Conservation (phyloP, 2,329 filamentous ascomycete genomes). For the Alternaria viburni region DNA sequence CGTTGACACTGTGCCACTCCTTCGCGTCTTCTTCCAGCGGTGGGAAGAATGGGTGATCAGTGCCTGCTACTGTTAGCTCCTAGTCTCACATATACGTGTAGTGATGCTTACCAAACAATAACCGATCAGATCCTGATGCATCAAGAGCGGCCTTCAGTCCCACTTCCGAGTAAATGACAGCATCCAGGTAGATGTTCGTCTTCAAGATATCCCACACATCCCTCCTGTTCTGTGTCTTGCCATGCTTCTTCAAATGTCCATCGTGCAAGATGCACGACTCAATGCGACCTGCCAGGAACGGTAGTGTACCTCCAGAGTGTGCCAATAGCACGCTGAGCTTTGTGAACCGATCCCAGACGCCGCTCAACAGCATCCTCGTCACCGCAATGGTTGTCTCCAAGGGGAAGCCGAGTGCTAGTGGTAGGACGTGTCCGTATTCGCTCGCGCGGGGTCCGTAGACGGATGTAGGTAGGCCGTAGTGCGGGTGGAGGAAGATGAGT, state of each 20-base stretch:
- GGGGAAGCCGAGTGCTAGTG: constrained; percentile 84
- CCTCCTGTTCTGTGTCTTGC: constrained; percentile 63
- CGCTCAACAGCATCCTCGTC: constrained; percentile 83
- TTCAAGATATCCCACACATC: constrained; percentile 69
- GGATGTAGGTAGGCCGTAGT: constrained; percentile 82
- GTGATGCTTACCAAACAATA: constrained; percentile 69
- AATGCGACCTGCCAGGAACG: constrained; percentile 85
- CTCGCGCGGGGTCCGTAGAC: constrained; percentile 79
- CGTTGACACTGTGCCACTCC: constrained; percentile 73
- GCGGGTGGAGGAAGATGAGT: constrained; percentile 84
- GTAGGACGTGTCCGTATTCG: constrained; percentile 84
- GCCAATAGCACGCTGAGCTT: constrained; percentile 77
- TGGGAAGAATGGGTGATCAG: constrained; percentile 86
- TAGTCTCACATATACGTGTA: not conserved
- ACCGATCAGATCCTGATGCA: constrained; percentile 69
- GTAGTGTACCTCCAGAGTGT: constrained; percentile 86
- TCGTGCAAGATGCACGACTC: constrained; percentile 89
- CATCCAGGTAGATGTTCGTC: constrained; percentile 85
- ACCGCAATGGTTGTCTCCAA: constrained; percentile 93
- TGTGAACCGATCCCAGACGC: constrained; percentile 79
- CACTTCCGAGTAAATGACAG: constrained; percentile 80
- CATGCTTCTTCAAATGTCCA: constrained; percentile 71
- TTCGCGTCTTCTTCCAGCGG: constrained; percentile 68
- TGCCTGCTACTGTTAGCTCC: constrained; percentile 59
- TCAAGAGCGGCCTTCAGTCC: constrained; percentile 74